A percentile compares a stretch with the other conserved stretches of the same genome.
These are phyloP conservation scores for Ophiosphaerella narmari DNA, from an alignment of 2,329 filamentous ascomycete species.

Conservation along the genomic window DNA sequence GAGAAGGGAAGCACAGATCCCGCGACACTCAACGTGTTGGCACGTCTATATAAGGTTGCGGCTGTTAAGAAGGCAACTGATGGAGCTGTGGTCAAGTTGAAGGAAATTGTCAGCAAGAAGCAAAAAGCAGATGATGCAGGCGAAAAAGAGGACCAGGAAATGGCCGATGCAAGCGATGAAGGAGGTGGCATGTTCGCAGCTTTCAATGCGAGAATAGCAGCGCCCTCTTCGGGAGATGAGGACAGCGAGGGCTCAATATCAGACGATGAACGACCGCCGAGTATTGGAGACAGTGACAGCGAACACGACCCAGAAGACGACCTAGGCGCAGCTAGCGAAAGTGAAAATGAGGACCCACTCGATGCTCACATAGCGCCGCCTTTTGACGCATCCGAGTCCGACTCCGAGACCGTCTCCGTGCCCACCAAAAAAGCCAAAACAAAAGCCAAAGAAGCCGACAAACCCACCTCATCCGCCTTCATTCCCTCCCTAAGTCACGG, in stretches of 20 bases:
- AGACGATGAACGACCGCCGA: conserved; percentile 36
- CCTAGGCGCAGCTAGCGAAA: conserved; percentile 21
- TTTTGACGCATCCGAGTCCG: conserved; percentile 16
- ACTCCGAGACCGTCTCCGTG: conserved; percentile 21
- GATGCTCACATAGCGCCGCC: conserved; percentile 14
- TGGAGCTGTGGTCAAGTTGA: conserved; percentile 50
- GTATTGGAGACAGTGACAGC: conserved; percentile 34
- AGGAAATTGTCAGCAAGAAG: conserved; percentile 37
- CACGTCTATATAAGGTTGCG: conserved; percentile 63
- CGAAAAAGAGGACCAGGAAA: conserved; percentile 24
- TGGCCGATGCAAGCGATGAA: conserved; percentile 33
- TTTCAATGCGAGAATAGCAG: conserved; percentile 48
- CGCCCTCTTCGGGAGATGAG: conserved; percentile 42
- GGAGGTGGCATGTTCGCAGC: conserved; percentile 38
- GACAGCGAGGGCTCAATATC: conserved; percentile 35
- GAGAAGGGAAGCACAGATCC: conserved; percentile 48
- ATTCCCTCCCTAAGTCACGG: conserved; percentile 75
- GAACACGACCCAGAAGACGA: conserved; percentile 26
- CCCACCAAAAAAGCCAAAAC: conserved; percentile 22
- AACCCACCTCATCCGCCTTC: conserved; percentile 60
- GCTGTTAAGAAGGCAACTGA: conserved; percentile 61
- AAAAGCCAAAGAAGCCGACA: conserved; percentile 8
- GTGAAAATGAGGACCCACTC: conserved; percentile 6
- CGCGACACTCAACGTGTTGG: conserved; percentile 62
- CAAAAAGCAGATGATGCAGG: conserved; percentile 4